phyloP scores from a whole-genome alignment of 1,284 basidiomycete species.

The Marasmius sp. region DNA sequence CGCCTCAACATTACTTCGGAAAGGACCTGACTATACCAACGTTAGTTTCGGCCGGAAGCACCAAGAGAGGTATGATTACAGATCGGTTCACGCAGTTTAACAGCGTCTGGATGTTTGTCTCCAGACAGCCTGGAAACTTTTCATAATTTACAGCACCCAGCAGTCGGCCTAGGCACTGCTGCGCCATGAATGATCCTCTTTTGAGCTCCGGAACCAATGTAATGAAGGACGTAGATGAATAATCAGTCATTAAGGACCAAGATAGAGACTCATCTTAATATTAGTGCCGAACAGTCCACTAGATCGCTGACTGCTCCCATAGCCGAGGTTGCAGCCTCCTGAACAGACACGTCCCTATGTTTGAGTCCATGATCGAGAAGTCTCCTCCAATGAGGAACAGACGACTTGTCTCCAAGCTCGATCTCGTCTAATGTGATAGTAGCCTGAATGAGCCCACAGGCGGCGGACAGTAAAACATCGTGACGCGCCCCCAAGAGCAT shows the following conservation, averaged over 20 bases:
- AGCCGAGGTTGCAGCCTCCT: conserved; percentile 71
- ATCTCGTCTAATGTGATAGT: conserved; percentile 62
- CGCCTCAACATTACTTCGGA: conserved; percentile 58
- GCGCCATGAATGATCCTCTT: conserved; percentile 52
- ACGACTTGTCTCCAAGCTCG: conserved; percentile 34
- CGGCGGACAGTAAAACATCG: conserved; percentile 71
- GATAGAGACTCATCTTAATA: conserved; percentile 67
- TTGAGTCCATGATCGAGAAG: conserved; percentile 76
- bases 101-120: conserved; percentile 56
- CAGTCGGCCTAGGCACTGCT: conserved; percentile 79
- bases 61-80: conserved; percentile 35
- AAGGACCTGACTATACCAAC: conserved; percentile 40
- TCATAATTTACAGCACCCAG: conserved; percentile 75
- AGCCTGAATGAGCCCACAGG: conserved; percentile 72
- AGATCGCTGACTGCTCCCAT: conserved; percentile 67
- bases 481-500: conserved; percentile 70
- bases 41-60: conserved; percentile 19
- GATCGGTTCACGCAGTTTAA: conserved; percentile 55
- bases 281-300: conserved; percentile 58
- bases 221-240: conserved; percentile 17
- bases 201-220: conserved; percentile 72
- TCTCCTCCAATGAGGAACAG: conserved; percentile 61
- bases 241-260: conserved; percentile 1
- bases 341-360: conserved; percentile 65
- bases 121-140: conserved; percentile 50